Conservation (phyloP, 306 rosid genomes). For the Pterocarpus macrocarpus region DNA sequence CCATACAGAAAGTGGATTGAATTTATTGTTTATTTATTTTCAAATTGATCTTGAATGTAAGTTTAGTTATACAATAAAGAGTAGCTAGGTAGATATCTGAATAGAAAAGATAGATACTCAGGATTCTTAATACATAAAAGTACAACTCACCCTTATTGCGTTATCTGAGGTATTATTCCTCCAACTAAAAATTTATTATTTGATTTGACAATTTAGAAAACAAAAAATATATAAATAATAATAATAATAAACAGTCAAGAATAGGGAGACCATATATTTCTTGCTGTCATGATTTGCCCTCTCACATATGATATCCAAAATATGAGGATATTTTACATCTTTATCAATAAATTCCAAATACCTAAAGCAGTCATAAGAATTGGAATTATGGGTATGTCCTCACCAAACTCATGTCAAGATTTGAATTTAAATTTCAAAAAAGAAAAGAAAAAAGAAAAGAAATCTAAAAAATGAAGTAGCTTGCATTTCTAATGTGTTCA, state of each 20-base stretch:
- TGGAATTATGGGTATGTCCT: not conserved
- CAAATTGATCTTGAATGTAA: not conserved
- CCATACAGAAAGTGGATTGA: not conserved
- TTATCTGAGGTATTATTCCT: no score
- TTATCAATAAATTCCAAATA: no score
- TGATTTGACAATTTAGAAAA: not conserved
- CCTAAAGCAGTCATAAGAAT: not conserved
- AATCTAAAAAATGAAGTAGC: not conserved
- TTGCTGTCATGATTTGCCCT: not conserved
- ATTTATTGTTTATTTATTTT: not conserved
- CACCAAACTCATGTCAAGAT: not conserved
- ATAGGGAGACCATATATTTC: not conserved
- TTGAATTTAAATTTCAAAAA: conserved; percentile 20
- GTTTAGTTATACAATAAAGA: not conserved
- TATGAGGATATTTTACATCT: not conserved
- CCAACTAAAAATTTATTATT: not conserved
- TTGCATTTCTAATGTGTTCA: not conserved
- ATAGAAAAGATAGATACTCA: not conserved
- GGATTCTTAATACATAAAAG: not conserved
- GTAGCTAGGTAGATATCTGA: not conserved
- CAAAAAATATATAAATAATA: not conserved
- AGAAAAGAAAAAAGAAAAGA: not conserved
- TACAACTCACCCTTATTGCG: no score
- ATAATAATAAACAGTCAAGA: not conserved
- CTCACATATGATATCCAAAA: not conserved